Evolutionary conservation across 768 basidiomycete species (phyloP).

Genomic region (Pleurotus cornucopiae): DNA sequence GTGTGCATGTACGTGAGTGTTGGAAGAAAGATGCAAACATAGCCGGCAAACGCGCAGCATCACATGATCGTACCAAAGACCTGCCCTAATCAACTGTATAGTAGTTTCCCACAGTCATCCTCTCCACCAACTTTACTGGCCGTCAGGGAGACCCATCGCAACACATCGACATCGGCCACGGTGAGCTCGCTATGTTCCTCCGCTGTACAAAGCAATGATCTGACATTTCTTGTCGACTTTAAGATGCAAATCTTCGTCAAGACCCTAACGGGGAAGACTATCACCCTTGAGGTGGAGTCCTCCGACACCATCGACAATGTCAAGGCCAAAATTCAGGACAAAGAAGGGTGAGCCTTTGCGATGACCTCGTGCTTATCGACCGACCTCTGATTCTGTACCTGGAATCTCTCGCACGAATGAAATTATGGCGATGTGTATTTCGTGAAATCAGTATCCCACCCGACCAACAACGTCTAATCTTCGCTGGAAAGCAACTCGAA

Average conservation of each 20-base stretch:
- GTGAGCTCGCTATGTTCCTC: background rate
- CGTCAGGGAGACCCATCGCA: background rate
- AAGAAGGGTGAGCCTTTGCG: slow-evolving; percentile 41
- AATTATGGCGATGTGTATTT: too few relatives aligned
- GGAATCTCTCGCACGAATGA: too few relatives aligned
- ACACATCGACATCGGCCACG: slow-evolving; percentile 9
- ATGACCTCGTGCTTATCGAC: background rate
- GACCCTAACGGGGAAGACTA: slow-evolving; percentile 95
- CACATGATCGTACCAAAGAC: slow-evolving; percentile 26
- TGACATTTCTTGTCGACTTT: slow-evolving; percentile 7
- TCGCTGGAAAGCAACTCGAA: slow-evolving; percentile 98
- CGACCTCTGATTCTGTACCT: background rate
- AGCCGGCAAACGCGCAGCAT: slow-evolving; percentile 12
- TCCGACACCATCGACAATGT: slow-evolving; percentile 97
- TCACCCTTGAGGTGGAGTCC: slow-evolving; percentile 98
- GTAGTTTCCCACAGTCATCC: slow-evolving; percentile 6
- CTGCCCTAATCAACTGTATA: slow-evolving; percentile 34
- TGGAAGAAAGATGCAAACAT: background rate
- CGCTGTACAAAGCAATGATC: slow-evolving; percentile 2
- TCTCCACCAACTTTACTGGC: background rate
- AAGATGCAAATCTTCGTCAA: slow-evolving; percentile 58
- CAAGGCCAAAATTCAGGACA: slow-evolving; percentile 68
- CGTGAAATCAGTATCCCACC: slow-evolving; percentile 67
- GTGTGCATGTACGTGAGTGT: background rate
- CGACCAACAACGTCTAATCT: slow-evolving; percentile 93